phyloP scores from a whole-genome alignment of 768 basidiomycete genomes.

The Suillus fuscotomentosus region DNA sequence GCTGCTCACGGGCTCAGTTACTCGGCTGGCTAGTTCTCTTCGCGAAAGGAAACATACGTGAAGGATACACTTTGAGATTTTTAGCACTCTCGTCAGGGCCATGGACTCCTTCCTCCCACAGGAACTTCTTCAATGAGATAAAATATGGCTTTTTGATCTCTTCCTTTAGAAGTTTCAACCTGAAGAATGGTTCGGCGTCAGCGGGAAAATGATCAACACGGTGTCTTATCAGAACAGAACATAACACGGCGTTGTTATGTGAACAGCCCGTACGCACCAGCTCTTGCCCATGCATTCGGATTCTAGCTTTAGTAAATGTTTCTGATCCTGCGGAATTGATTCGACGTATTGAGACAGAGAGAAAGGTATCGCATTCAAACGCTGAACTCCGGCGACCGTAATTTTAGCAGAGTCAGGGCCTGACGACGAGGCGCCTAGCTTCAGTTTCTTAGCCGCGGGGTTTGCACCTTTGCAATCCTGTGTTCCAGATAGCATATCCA shows the following conservation, averaged over 20 bases:
- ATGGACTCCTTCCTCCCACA: constrained; percentile 63
- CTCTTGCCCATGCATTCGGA: constrained; percentile 72
- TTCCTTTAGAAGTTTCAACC: constrained; percentile 72
- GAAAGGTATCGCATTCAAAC: constrained; percentile 69
- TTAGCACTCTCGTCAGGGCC: constrained; percentile 46
- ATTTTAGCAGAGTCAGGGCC: constrained; percentile 13
- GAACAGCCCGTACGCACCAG: constrained; percentile 40
- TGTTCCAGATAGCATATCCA: constrained; percentile 56
- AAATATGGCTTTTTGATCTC: constrained; percentile 82
- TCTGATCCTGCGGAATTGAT: constrained; percentile 57
- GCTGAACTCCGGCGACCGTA: constrained; percentile 16
- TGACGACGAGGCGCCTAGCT: constrained; percentile 31
- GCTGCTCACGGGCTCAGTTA: constrained; percentile 43
- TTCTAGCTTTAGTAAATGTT: constrained; percentile 60
- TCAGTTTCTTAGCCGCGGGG: constrained; percentile 47
- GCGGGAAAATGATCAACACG: neutral
- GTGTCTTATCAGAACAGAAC: constrained; percentile 2
- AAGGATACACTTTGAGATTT: constrained; percentile 68
- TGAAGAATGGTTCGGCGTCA: constrained; percentile 26
- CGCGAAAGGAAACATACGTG: constrained; percentile 43
- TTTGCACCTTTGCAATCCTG: constrained; percentile 23
- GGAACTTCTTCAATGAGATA: constrained; percentile 63
- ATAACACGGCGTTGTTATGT: neutral
- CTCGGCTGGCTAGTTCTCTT: constrained; percentile 26
- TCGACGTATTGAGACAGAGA: constrained; percentile 52